These are phyloP conservation scores for Ophiostoma australiae DNA, from an alignment of 2,329 filamentous ascomycete genomes.

Conservation along the genomic window DNA sequence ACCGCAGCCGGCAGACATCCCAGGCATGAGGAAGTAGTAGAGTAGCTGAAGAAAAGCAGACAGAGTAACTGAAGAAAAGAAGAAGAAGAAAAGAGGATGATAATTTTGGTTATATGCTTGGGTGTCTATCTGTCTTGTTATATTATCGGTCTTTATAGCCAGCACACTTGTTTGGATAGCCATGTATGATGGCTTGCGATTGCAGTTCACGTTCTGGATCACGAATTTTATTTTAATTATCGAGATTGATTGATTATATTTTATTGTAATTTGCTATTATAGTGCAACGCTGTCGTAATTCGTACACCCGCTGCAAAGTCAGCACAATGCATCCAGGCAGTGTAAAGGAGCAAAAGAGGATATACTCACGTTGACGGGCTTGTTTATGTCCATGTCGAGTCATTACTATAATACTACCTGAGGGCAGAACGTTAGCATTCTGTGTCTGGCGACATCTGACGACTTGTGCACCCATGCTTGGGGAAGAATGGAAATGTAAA, in stretches of 20 bases:
- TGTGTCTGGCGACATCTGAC: neutral
- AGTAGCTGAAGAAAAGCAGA: no score
- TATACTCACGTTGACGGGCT: neutral
- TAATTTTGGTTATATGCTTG: no score
- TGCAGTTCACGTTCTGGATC: no score
- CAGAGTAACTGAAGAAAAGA: neutral
- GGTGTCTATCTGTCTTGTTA: neutral
- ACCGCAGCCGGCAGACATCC: neutral
- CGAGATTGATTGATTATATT: no score
- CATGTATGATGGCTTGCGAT: no score
- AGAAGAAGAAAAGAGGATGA: neutral
- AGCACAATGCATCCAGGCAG: no score
- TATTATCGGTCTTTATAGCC: no score
- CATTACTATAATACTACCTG: neutral
- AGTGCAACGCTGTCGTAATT: no score
- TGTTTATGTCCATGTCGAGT: neutral
- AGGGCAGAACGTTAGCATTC: conserved; percentile 1
- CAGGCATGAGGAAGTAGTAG: neutral
- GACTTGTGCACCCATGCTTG: neutral
- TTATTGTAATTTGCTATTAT: no score
- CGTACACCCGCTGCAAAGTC: no score
- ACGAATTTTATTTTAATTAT: no score
- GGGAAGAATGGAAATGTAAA: neutral
- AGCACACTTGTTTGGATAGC: no score
- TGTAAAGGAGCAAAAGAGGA: neutral